These are phyloP conservation scores for Lasiosphaeriaceae sp. DNA, from an alignment of 495 filamentous ascomycete genomes.

Conservation along the genomic window DNA sequence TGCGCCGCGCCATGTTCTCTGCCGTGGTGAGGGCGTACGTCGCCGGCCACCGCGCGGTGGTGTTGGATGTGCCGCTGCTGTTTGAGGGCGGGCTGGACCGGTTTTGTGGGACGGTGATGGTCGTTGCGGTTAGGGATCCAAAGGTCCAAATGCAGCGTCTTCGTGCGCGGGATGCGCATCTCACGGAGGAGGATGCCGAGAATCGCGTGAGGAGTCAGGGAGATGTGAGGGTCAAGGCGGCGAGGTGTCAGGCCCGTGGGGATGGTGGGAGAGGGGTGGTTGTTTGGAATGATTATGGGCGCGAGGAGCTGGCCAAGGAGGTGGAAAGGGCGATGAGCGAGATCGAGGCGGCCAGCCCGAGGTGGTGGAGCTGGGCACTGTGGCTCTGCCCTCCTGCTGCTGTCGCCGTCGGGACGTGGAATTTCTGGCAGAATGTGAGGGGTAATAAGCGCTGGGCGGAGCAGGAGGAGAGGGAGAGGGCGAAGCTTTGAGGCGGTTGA, in stretches of 20 bases:
- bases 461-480: conserved; percentile 62
- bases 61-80: conserved; percentile 89
- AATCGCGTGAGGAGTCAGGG: conserved; percentile 80
- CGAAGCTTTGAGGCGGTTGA: conserved; percentile 52
- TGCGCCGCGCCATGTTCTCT: conserved; percentile 71
- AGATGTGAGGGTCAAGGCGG: conserved; percentile 76
- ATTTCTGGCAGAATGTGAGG: conserved; percentile 61
- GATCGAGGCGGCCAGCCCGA: conserved; percentile 59
- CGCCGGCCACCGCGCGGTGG: conserved; percentile 73
- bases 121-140: conserved; percentile 75
- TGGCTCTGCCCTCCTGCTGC: conserved; percentile 70
- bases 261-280: conserved; percentile 59
- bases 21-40: conserved; percentile 62
- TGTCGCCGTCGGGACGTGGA: conserved; percentile 59
- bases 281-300: conserved; percentile 80
- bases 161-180: conserved; percentile 63
- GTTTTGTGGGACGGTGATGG: conserved; percentile 75
- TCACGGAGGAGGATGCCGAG: conserved; percentile 74
- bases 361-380: conserved; percentile 78
- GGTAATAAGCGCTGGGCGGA: conserved; percentile 66
- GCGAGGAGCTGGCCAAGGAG: conserved; percentile 60
- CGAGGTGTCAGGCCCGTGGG: conserved; percentile 61
- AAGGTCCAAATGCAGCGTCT: conserved; percentile 75
- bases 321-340: conserved; percentile 58
- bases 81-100: conserved; percentile 81